Conservation (phyloP, 2,329 filamentous ascomycete species). For the Penicillium sp. region DNA sequence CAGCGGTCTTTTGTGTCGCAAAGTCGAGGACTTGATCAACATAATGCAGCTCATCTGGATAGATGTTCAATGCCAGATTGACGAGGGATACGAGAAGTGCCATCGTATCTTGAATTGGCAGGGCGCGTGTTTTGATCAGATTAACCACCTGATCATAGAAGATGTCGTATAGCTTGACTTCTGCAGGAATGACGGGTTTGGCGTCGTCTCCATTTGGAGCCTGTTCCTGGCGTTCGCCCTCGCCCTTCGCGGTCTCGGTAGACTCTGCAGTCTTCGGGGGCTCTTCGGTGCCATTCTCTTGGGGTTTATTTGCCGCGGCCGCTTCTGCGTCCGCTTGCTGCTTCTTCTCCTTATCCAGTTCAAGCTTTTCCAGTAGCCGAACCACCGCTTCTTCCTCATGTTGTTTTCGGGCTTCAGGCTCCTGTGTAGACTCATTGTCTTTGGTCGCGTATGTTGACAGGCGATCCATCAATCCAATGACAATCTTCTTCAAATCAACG, state of each 20-base stretch:
- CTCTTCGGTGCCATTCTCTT: slow-evolving; percentile 44
- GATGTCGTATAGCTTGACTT: slow-evolving; percentile 91
- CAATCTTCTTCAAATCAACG: slow-evolving; percentile 96
- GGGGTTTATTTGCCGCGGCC: slow-evolving; percentile 31
- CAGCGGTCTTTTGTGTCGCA: slow-evolving; percentile 79
- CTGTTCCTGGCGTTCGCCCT: slow-evolving; percentile 27
- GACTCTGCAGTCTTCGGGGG: slow-evolving; percentile 30
- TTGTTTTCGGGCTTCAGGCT: slow-evolving; percentile 72
- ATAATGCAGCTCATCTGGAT: slow-evolving; percentile 88
- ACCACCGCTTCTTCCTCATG: slow-evolving; percentile 81
- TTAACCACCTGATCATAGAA: slow-evolving; percentile 97
- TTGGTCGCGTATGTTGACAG: slow-evolving; percentile 92
- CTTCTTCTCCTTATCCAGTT: slow-evolving; percentile 65
- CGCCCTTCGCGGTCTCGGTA: slow-evolving; percentile 29
- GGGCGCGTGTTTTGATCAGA: slow-evolving; percentile 83
- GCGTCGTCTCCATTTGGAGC: slow-evolving; percentile 35
- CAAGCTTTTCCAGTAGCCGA: slow-evolving; percentile 75
- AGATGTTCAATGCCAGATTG: slow-evolving; percentile 93
- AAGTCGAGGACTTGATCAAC: slow-evolving; percentile 92
- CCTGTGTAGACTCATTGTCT: slow-evolving; percentile 71
- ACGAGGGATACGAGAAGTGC: slow-evolving; percentile 90
- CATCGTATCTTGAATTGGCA: slow-evolving; percentile 93
- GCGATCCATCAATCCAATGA: slow-evolving; percentile 96
- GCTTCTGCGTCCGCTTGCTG: slow-evolving; percentile 42
- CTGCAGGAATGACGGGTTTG: slow-evolving; percentile 51